Conservation (phyloP, 495 filamentous ascomycete species). For the Aspergillus ellipticus region DNA sequence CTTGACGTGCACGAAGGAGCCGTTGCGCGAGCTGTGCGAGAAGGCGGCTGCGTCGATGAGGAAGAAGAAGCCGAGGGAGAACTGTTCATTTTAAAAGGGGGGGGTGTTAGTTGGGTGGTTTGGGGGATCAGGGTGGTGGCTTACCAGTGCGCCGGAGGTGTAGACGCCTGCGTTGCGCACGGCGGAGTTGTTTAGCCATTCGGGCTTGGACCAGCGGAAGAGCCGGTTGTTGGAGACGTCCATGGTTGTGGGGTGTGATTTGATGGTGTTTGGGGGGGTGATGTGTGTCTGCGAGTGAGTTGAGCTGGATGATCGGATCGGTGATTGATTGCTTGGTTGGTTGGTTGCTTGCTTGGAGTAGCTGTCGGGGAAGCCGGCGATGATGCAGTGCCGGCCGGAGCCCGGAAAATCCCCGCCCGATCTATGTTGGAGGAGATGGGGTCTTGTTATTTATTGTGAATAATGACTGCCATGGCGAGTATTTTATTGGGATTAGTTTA, state of each 20-base stretch:
- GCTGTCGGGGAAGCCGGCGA: slow-evolving; percentile 13
- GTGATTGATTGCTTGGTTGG: slow-evolving; percentile 6
- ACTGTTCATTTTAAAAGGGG: slow-evolving; percentile 60
- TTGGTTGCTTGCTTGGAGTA: slow-evolving; percentile 6
- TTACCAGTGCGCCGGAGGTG: slow-evolving; percentile 78
- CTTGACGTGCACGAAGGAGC: slow-evolving; percentile 78
- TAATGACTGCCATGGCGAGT: no score
- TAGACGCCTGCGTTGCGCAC: slow-evolving; percentile 84
- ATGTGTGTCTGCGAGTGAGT: no score
- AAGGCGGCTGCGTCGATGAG: slow-evolving; percentile 88
- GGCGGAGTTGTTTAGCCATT: slow-evolving; percentile 86
- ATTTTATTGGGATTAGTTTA: no score
- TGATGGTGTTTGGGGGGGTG: no score
- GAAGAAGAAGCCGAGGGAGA: slow-evolving; percentile 95
- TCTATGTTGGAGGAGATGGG: no score
- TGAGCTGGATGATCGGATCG: no score
- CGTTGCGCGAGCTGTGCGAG: slow-evolving; percentile 75
- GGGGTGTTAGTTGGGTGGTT: slow-evolving; percentile 1
- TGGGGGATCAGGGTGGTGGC: slow-evolving; percentile 20
- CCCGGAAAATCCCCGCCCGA: slow-evolving; percentile 19
- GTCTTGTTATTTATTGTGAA: no score
- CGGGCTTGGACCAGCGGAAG: slow-evolving; percentile 74
- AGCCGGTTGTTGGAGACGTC: slow-evolving; percentile 59
- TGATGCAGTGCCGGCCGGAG: slow-evolving; percentile 18
- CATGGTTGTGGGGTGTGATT: slow-evolving; percentile 26